Conservation (phyloP, 2,329 filamentous ascomycete genomes). For the Rugonectria rugulosa region DNA sequence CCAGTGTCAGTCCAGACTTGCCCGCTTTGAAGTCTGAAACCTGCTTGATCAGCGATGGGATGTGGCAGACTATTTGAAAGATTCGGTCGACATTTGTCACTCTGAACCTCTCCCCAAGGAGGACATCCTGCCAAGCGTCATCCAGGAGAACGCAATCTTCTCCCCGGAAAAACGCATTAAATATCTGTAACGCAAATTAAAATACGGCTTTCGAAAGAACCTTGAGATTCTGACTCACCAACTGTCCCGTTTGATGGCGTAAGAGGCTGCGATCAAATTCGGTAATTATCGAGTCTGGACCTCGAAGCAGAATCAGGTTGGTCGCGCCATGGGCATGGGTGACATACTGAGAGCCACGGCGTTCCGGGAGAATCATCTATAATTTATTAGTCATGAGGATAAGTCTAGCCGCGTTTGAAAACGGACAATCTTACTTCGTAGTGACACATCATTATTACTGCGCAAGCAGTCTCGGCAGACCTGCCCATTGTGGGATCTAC, state of each 20-base stretch:
- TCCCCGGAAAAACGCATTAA: not conserved
- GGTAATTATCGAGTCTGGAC: not conserved
- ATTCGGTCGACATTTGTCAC: not conserved
- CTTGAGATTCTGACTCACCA: not conserved
- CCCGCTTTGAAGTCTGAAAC: not conserved
- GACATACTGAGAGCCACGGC: not conserved
- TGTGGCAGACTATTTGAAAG: not conserved
- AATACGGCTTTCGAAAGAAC: not conserved
- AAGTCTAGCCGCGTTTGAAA: not conserved
- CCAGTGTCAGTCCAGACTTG: not conserved
- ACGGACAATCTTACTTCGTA: not conserved
- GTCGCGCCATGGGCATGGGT: not conserved
- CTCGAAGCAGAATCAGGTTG: not conserved
- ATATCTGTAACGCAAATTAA: not conserved
- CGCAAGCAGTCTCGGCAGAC: not conserved
- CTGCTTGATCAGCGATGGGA: not conserved
- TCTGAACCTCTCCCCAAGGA: not conserved
- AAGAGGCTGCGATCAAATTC: not conserved
- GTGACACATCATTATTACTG: not conserved
- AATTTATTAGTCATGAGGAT: not conserved
- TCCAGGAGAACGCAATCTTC: not conserved
- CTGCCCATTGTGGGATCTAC: not conserved
- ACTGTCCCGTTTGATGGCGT: not conserved
- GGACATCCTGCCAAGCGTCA: not conserved
- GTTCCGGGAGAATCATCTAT: not conserved